Conservation (phyloP, 192 early-diverging fungal genomes). For the Funneliformis mosseae region DNA sequence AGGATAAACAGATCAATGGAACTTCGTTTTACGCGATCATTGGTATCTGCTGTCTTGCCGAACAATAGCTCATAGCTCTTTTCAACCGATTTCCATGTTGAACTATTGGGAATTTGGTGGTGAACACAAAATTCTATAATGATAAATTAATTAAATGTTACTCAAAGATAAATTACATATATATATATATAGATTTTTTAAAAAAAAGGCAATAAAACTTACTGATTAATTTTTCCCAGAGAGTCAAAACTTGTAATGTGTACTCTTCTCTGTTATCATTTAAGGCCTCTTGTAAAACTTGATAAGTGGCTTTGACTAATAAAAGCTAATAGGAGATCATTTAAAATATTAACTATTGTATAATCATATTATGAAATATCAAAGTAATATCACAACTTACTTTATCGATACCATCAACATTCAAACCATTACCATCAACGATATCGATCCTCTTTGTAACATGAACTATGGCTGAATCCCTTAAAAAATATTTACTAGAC, state of each 20-base stretch:
- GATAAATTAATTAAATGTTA: not conserved
- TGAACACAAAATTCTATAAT: conserved; percentile 53
- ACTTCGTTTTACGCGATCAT: conserved; percentile 54
- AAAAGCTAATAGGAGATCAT: conserved; percentile 31
- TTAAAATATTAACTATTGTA: not conserved
- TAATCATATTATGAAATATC: not conserved
- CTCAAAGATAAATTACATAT: not conserved
- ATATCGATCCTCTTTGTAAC: conserved; percentile 40
- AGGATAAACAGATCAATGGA: conserved; percentile 50
- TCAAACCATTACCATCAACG: conserved; percentile 42
- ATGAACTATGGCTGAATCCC: conserved; percentile 58
- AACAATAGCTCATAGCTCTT: conserved; percentile 51
- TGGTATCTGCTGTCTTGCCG: conserved; percentile 58
- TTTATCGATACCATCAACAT: conserved; percentile 38
- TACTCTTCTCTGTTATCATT: conserved; percentile 61
- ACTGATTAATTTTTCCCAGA: conserved; percentile 56
- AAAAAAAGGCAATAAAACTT: not conserved
- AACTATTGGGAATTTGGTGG: conserved; percentile 47
- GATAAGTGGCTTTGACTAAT: conserved; percentile 53
- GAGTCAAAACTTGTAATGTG: conserved; percentile 42
- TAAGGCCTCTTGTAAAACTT: conserved; percentile 50
- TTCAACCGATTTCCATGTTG: conserved; percentile 54
- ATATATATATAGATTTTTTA: not conserved
- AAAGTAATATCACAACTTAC: not conserved
- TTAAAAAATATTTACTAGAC: conserved; percentile 51